A percentile compares a stretch with the other conserved stretches of the same genome.
phyloP scores from a whole-genome alignment of 495 filamentous ascomycete genomes.

The Penicillium pulvis region DNA sequence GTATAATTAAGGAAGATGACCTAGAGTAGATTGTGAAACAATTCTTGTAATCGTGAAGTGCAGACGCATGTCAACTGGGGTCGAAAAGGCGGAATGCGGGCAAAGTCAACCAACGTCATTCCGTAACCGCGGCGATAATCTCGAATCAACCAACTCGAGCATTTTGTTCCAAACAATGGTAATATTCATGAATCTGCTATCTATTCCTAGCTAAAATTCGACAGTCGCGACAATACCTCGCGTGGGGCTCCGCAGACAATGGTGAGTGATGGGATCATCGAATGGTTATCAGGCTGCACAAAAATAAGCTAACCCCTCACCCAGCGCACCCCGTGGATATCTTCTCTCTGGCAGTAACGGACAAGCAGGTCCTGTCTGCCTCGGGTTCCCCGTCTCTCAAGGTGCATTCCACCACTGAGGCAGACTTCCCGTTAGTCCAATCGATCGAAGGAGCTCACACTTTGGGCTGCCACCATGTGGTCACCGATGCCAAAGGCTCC shows the following conservation, averaged over 20 bases:
- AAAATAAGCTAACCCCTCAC: slow-evolving; percentile 32
- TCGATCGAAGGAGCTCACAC: slow-evolving; percentile 75
- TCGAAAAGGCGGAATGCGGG: slow-evolving; percentile 9
- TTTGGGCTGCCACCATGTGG: slow-evolving; percentile 86
- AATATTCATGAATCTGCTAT: not conserved
- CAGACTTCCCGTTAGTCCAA: slow-evolving; percentile 75
- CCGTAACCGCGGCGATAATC: not conserved
- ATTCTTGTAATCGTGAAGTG: too few relatives aligned
- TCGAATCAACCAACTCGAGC: not conserved
- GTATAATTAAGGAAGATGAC: too few relatives aligned
- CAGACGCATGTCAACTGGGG: not conserved
- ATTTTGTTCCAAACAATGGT: slow-evolving; percentile 6
- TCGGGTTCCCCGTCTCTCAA: slow-evolving; percentile 80
- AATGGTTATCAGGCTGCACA: slow-evolving; percentile 3
- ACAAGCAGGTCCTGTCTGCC: slow-evolving; percentile 72
- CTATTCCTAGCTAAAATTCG: slow-evolving; percentile 6
- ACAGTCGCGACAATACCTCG: slow-evolving; percentile 97
- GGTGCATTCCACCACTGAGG: slow-evolving; percentile 68
- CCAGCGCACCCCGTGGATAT: slow-evolving; percentile 85
- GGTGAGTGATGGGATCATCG: slow-evolving; percentile 49
- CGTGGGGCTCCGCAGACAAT: slow-evolving; percentile 84
- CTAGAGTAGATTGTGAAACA: too few relatives aligned
- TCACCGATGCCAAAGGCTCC: slow-evolving; percentile 65
- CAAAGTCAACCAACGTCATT: slow-evolving; percentile 21
- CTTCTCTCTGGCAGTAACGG: slow-evolving; percentile 83